Percentiles rank a stretch among this genome's conserved stretches.
These are phyloP conservation scores for Russula brevipes DNA, from an alignment of 768 basidiomycete species.

Conservation along the genomic window DNA sequence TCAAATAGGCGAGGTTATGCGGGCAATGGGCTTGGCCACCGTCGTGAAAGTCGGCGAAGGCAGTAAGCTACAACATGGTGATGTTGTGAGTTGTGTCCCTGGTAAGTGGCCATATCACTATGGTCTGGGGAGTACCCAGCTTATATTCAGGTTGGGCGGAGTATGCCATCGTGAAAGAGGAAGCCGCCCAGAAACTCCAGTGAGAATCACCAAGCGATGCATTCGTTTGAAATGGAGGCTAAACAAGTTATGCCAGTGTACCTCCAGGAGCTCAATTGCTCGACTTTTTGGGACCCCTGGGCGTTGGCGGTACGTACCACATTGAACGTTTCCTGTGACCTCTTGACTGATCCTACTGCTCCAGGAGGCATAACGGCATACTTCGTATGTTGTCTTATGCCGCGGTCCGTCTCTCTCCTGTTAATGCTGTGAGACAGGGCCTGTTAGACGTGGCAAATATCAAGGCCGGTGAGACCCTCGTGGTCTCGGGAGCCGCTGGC, in stretches of 20 bases:
- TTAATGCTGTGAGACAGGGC: constrained; percentile 46
- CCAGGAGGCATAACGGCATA: constrained; percentile 78
- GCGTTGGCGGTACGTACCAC: constrained; percentile 52
- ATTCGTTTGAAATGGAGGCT: not conserved
- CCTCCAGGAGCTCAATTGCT: constrained; percentile 56
- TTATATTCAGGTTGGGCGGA: constrained; percentile 64
- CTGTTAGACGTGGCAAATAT: constrained; percentile 74
- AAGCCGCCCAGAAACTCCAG: constrained; percentile 48
- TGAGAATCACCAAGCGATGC: constrained; percentile 33
- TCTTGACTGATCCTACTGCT: not conserved
- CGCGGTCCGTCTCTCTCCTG: not conserved
- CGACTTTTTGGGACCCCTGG: constrained; percentile 83
- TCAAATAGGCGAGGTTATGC: constrained; percentile 54
- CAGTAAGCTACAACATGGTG: constrained; percentile 57
- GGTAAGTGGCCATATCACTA: constrained; percentile 42
- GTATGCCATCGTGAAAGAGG: constrained; percentile 58
- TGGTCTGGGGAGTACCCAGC: not conserved
- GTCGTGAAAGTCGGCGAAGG: constrained; percentile 55
- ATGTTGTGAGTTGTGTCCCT: constrained; percentile 56
- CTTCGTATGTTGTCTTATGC: constrained; percentile 49
- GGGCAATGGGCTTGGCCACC: constrained; percentile 58
- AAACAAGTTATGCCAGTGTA: constrained; percentile 36
- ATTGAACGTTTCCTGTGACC: not conserved
- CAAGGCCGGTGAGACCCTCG: constrained; percentile 78
- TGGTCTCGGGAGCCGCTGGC: constrained; percentile 89